Conservation (phyloP, 164 flowering plant genomes). For the Aristolochia fimbriata region DNA sequence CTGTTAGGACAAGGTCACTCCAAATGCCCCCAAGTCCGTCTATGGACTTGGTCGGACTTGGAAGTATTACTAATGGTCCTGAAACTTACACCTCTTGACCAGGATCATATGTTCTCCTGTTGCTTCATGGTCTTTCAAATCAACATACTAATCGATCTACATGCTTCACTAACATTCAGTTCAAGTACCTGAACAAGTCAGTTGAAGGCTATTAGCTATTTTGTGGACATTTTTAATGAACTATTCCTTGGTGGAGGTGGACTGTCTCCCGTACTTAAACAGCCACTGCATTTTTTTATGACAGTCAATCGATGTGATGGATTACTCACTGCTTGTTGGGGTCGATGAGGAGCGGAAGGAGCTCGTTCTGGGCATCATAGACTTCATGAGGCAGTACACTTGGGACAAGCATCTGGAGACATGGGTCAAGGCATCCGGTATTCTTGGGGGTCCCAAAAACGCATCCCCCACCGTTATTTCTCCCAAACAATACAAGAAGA, state of each 20-base stretch:
- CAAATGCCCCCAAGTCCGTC: no score
- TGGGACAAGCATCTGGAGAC: slow-evolving; percentile 95
- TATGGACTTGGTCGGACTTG: no score
- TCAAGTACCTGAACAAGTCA: no score
- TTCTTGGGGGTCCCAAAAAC: slow-evolving; percentile 73
- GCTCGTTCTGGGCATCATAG: slow-evolving; percentile 76
- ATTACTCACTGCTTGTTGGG: slow-evolving; percentile 79
- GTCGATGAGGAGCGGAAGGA: slow-evolving; percentile 62
- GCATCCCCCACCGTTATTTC: slow-evolving; percentile 73
- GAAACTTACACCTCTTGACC: not conserved
- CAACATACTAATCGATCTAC: no score
- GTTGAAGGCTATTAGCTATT: no score
- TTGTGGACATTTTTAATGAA: no score
- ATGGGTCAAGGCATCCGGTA: slow-evolving; percentile 74
- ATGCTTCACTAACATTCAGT: no score
- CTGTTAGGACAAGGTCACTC: no score
- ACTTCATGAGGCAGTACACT: slow-evolving; percentile 80
- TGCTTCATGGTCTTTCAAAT: not conserved
- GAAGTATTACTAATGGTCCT: no score
- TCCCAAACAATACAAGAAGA: slow-evolving; percentile 74
- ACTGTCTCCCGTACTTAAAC: no score
- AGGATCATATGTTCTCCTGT: not conserved
- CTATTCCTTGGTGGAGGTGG: no score
- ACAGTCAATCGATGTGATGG: slow-evolving; percentile 85
- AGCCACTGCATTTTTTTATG: not conserved